Evolutionary conservation across 495 filamentous ascomycete genomes (phyloP).

Genomic region (Podospora pseudocomata): DNA sequence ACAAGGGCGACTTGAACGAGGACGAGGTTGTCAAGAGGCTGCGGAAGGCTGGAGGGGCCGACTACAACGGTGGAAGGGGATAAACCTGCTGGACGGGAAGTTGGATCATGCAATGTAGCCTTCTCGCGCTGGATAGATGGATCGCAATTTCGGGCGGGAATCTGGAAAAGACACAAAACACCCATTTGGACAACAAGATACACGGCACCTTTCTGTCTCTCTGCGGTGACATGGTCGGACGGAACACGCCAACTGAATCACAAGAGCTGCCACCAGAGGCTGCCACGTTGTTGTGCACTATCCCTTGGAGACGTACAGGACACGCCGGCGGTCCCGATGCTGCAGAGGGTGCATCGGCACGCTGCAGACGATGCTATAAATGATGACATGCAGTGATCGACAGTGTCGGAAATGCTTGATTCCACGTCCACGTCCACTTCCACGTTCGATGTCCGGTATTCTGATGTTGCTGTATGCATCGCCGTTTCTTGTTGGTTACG

Average conservation of each 20-base stretch:
- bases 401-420: neutral
- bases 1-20: conserved; percentile 51
- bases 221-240: neutral
- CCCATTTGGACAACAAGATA: neutral
- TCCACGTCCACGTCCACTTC: neutral
- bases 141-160: neutral
- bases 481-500: neutral
- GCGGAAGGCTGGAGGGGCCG: conserved; percentile 55
- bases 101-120: neutral
- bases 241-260: neutral
- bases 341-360: neutral
- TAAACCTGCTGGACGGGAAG: conserved; percentile 19
- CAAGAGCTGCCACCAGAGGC: neutral
- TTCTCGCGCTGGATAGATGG: neutral
- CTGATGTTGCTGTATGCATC: neutral
- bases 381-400: neutral
- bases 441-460: neutral
- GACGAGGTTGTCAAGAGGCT: conserved; percentile 48
- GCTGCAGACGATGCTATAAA: neutral
- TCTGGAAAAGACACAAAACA: neutral
- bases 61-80: conserved; percentile 58
- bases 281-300: neutral
- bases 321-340: neutral
- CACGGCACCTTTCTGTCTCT: neutral
- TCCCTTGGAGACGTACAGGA: neutral